Evolutionary conservation across 1,284 basidiomycete species (phyloP), one percentile per base, ranked within the genome.

Genomic region (Ustilago vetiveriae): DNA sequence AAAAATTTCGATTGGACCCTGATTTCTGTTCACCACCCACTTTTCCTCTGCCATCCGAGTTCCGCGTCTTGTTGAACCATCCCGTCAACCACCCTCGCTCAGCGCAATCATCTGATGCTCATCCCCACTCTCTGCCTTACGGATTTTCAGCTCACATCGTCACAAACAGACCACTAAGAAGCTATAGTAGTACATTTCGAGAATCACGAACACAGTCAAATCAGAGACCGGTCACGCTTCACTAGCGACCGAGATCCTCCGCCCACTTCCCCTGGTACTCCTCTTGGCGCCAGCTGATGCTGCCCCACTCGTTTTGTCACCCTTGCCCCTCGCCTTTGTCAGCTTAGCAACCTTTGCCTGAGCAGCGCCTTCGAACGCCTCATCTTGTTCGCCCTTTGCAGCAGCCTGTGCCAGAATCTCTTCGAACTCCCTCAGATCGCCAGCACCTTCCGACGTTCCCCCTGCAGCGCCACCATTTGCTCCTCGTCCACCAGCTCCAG

Each of bases 321-420:
- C 33, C 11, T 41, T 44, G 8, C 43, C 52, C 16, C 44, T 55
- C 23, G 46, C 50, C 14, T 42, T 59, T 7, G 66, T 64, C 50
- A 69, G 13, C 45, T 69, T 69, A 11, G 68, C 73, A 22, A 74
- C 60, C 22, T 74, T 73, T 2, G 73, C 68, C 39, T 72, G 58
- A 4, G 74, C 62, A 3, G 73, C 73, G 3, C 90, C 90, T 84
- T 92, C 91, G 37, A 97, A 86, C 23, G 89, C 93, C 69, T 93
- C 88, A 64, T 96, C 93, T 82, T 96, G 93, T 69, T 90, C 88
- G 3, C 94, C 95, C 83, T 95, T 92, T 3, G 86, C 85, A 63
- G 87, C 88, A 78, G 91, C 88, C 70, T 92, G 90, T 22, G 91
- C 88, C 7, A 98, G 85, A 32, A 94, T 92, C 89, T 91, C 79